Evolutionary conservation across 2,329 filamentous ascomycete species (phyloP).

Genomic region (Stagonosporopsis vannaccii): DNA sequence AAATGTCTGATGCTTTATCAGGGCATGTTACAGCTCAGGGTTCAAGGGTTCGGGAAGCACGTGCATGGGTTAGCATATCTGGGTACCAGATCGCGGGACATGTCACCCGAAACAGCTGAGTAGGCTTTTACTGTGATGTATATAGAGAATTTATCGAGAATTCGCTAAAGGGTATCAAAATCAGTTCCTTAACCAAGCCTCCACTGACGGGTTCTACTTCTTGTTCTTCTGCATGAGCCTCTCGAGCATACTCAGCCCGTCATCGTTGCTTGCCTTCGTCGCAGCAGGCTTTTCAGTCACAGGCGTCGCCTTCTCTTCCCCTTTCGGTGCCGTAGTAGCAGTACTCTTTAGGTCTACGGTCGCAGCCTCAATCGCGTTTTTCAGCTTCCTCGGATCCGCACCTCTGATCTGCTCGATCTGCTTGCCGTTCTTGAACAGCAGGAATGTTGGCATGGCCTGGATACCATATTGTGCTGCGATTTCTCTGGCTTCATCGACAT

Average conservation of each 20-base stretch:
- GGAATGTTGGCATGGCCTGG: constrained; percentile 52
- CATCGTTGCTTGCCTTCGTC: constrained; percentile 44
- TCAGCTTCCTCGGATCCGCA: constrained; percentile 38
- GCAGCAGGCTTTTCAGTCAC: constrained; percentile 18
- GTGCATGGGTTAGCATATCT: background rate
- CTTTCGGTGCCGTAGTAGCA: constrained; percentile 13
- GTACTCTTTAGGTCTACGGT: constrained; percentile 12
- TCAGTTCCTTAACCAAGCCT: background rate
- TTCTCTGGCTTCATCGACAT: constrained; percentile 61
- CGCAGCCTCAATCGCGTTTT: constrained; percentile 33
- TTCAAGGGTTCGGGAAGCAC: constrained; percentile 3
- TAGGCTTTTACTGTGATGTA: background rate
- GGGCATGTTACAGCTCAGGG: background rate
- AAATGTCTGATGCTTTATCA: background rate
- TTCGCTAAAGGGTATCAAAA: constrained; percentile 12
- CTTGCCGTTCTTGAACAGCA: constrained; percentile 45
- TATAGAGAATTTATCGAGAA: background rate
- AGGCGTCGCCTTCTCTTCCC: constrained; percentile 16
- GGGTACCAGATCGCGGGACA: too few relatives aligned
- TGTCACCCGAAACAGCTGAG: background rate
- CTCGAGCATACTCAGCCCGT: constrained; percentile 29
- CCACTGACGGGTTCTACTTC: background rate
- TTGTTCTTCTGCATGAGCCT: constrained; percentile 21
- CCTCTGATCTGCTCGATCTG: constrained; percentile 40
- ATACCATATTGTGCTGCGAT: constrained; percentile 59